Percentiles rank a stretch among this genome's conserved stretches.
Conservation (phyloP, 805 yeast species). For the Starmerella stellata region DNA sequence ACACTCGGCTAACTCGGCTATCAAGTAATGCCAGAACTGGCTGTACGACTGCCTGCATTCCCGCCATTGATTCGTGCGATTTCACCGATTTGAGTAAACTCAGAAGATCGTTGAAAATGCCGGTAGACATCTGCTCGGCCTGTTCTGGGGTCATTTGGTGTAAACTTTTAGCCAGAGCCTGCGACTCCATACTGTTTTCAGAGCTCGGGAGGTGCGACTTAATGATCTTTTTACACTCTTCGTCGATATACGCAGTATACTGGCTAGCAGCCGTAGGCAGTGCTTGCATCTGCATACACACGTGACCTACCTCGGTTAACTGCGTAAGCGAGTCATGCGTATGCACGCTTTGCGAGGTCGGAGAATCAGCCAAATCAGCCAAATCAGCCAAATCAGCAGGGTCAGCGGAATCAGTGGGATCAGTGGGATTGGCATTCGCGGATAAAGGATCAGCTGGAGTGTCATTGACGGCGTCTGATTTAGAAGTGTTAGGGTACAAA, state of each 20-base stretch:
- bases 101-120: conserved; percentile 1
- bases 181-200: conserved; percentile 4
- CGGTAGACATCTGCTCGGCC: conserved; percentile 49
- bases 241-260: not conserved
- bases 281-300: conserved; percentile 20
- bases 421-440: too few relatives aligned
- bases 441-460: too few relatives aligned
- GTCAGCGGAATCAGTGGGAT: too few relatives aligned
- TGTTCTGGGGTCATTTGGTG: conserved; percentile 54
- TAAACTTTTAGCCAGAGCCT: conserved; percentile 28
- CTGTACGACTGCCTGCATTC: not conserved
- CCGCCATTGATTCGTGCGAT: not conserved
- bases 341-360: too few relatives aligned
- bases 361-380: too few relatives aligned
- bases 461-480: too few relatives aligned
- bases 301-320: not conserved
- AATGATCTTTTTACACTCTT: not conserved
- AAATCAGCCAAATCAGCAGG: too few relatives aligned
- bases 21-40: conserved; percentile 29
- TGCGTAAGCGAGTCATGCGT: not conserved
- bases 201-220: not conserved
- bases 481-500: too few relatives aligned
- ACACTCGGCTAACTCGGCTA: conserved; percentile 54
- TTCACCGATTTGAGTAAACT: conserved; percentile 13
- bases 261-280: conserved; percentile 17